Percentiles rank a stretch among this genome's conserved stretches.
These are phyloP conservation scores for Parafenestella ontariensis DNA, from an alignment of 2,329 filamentous ascomycete genomes.

Conservation along the genomic window DNA sequence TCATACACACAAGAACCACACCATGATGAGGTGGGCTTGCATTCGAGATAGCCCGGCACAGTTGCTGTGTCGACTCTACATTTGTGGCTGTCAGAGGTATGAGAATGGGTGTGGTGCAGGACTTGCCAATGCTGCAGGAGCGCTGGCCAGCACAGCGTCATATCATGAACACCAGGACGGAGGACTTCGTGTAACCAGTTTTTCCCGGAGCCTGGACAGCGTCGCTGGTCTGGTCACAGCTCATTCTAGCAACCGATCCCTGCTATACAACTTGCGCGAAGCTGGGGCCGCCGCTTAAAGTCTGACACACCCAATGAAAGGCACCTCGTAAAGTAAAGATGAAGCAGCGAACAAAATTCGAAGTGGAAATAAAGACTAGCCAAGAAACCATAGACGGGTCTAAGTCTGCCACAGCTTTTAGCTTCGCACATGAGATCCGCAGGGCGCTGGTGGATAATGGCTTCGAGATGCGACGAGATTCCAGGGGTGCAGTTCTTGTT, in stretches of 20 bases:
- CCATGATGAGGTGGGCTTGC: conserved; percentile 4
- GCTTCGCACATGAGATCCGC: not conserved
- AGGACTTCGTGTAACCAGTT: conserved; percentile 27
- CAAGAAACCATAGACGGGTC: not conserved
- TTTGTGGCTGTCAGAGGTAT: conserved; percentile 17
- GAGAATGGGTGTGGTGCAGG: conserved; percentile 16
- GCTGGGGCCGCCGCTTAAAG: conserved; percentile 30
- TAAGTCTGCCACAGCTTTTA: not conserved
- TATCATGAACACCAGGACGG: conserved; percentile 23
- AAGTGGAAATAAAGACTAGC: not conserved
- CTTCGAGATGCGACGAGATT: conserved; percentile 15
- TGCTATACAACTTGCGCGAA: conserved; percentile 19
- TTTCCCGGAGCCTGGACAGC: conserved; percentile 18
- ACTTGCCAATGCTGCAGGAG: conserved; percentile 18
- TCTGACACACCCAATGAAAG: conserved; percentile 20
- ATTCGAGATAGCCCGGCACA: conserved; percentile 9
- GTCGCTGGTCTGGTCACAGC: conserved; percentile 17
- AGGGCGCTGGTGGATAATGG: not conserved
- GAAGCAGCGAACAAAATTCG: conserved; percentile 7
- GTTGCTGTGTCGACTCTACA: conserved; percentile 3
- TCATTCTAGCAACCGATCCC: conserved; percentile 30
- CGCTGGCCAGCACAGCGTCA: conserved; percentile 13
- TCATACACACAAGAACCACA: conserved; percentile 17
- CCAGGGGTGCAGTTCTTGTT: conserved; percentile 18
- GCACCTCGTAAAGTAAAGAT: conserved; percentile 6